Evolutionary conservation across 176 grass and related monocot species (phyloP).

Genomic region (Otatea glauca): DNA sequence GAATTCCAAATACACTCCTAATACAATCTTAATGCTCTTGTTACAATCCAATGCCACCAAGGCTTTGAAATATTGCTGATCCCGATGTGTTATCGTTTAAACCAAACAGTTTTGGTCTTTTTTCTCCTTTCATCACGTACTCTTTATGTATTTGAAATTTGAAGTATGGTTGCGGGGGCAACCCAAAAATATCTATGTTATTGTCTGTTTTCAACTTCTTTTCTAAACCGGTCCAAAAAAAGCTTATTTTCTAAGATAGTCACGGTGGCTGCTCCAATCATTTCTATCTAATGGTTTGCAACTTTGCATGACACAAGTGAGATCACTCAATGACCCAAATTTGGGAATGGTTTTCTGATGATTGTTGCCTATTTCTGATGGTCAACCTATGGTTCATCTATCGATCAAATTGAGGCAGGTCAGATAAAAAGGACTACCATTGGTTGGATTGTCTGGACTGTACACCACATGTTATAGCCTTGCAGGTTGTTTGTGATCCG

Average conservation of each 20-base stretch:
- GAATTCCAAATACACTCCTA: conserved; percentile 47
- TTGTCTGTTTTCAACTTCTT: background rate
- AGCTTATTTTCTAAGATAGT: background rate
- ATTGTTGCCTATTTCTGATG: background rate
- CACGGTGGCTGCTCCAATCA: background rate
- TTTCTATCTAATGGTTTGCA: conserved; percentile 2
- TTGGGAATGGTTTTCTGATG: background rate
- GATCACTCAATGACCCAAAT: background rate
- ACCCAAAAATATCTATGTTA: background rate
- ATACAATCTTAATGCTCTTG: conserved; percentile 10
- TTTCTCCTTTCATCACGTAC: conserved; percentile 7
- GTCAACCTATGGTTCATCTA: background rate
- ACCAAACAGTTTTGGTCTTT: background rate
- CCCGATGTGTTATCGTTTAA: conserved; percentile 10
- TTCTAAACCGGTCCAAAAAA: background rate
- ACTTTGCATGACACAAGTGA: conserved; percentile 3
- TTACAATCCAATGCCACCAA: conserved; percentile 29
- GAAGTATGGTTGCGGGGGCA: background rate
- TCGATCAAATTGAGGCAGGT: conserved; percentile 12
- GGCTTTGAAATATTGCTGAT: conserved; percentile 23
- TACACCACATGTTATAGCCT: background rate
- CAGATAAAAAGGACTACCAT: background rate
- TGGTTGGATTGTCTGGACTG: background rate
- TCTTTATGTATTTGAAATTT: background rate
- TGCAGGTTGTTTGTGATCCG: background rate